Evolutionary conservation across 371 early-diverging fungal species (phyloP).

Genomic region (Dinochytrium kinnereticum): DNA sequence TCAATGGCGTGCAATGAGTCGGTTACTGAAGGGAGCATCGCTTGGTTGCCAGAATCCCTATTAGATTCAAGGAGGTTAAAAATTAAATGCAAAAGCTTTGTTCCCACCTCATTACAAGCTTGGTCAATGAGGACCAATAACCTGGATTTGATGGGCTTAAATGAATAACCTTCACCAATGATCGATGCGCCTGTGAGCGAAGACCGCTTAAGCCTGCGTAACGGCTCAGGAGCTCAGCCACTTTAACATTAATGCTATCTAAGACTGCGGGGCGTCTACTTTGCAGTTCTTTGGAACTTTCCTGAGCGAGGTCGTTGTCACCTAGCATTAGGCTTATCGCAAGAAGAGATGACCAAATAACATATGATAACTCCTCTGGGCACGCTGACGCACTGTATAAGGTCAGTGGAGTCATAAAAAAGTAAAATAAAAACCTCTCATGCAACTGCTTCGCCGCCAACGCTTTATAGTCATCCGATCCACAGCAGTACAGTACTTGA

Average conservation of each 20-base stretch:
- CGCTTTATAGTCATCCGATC: slow-evolving; percentile 73
- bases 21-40: background rate
- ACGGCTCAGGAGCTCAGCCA: background rate
- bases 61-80: background rate
- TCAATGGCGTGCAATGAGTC: background rate
- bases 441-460: slow-evolving; percentile 85
- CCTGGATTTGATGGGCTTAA: background rate
- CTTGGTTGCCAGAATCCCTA: background rate
- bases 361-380: background rate
- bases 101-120: background rate
- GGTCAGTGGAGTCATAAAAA: too few species aligned
- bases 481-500: slow-evolving; percentile 88
- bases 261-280: background rate
- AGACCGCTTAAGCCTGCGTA: background rate
- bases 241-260: background rate
- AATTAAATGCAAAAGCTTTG: background rate
- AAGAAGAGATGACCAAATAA: slow-evolving; percentile 8
- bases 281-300: background rate
- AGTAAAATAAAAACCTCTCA: slow-evolving; percentile 39
- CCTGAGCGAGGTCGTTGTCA: background rate
- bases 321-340: background rate
- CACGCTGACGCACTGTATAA: background rate
- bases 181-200: background rate
- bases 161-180: background rate
- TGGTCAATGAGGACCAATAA: background rate